Base-by-base conservation (phyloP, 2,329 filamentous ascomycete genomes). In the Neoascochyta sp. region DNA sequence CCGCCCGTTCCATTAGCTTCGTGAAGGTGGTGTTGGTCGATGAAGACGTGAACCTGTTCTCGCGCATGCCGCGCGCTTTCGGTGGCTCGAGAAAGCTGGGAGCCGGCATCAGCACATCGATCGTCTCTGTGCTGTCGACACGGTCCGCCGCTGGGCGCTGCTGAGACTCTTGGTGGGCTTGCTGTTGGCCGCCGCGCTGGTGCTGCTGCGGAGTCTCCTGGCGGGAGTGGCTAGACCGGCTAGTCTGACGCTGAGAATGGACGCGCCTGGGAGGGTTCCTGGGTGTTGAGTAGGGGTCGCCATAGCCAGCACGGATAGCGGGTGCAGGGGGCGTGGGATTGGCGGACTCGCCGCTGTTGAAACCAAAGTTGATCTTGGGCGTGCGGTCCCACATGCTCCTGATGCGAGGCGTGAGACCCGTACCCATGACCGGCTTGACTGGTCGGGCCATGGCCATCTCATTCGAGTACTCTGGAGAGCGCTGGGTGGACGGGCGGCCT, bases 101-200 rank as follows among this genome's bases (percentile, higher is more conserved):
- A n/a, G 58, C 50, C 4, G 58, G 60, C 62, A 65, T 64, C n/a
- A 64, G 39, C 13, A 68, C 62, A 29, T 67, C 60, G 20, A 70
- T 69, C 0, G 67, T 70, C 29, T 69, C 67, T 18, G 59, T 60
- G 33, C 63, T 66, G 9, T 45, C 58, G 16, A 42, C 58, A 14
- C 63, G 43, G 7, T 40, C 33, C 7, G 39, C 31, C 4, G 34
- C 19, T 4, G 39, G 35, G 3, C 43, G 36, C 2, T 24, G 20
- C 16, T 37, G 32, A 3, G 25, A 24, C 34, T 33, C 33, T 21
- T 38, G 29, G 3, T 29, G 34, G n/a, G n/a, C n/a, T 9, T 37
- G 26, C 10, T 30, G 34, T 16, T 24, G 26, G 9, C 9, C 15
- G 12, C 59, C 22, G 3, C 25, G 20, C 16, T 37, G 32, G 3